Evolutionary conservation across 306 rosid genomes (phyloP).

Genomic region (Luffa acutangula): DNA sequence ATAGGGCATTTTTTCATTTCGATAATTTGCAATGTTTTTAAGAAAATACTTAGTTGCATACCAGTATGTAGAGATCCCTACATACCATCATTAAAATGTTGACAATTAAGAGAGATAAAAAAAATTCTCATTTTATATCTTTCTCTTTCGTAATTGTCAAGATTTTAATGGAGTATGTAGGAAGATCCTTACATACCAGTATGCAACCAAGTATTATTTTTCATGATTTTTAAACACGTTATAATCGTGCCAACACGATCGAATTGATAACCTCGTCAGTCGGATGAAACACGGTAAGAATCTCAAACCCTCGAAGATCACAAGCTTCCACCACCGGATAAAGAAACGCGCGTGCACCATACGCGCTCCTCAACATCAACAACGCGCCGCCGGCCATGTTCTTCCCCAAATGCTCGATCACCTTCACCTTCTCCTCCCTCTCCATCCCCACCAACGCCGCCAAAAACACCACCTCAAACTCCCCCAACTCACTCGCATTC

Average conservation of each 20-base stretch:
- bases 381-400: slow-evolving; percentile 56
- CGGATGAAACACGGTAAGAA: slow-evolving; percentile 73
- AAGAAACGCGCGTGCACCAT: slow-evolving; percentile 75
- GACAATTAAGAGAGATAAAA: too few species aligned
- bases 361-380: slow-evolving; percentile 75
- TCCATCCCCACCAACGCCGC: slow-evolving; percentile 88
- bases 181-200: too few species aligned
- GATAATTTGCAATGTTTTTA: too few species aligned
- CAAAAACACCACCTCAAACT: slow-evolving; percentile 55
- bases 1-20: too few species aligned
- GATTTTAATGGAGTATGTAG: too few species aligned
- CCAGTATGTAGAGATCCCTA: too few species aligned
- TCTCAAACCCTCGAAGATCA: slow-evolving; percentile 58
- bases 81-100: too few species aligned
- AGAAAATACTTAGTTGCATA: too few species aligned
- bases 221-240: not conserved
- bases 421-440: slow-evolving; percentile 35
- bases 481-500: slow-evolving; percentile 14
- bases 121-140: too few species aligned
- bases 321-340: slow-evolving; percentile 67
- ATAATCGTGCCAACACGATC: slow-evolving; percentile 16
- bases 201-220: too few species aligned
- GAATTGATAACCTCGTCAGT: slow-evolving; percentile 76
- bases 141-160: too few species aligned
- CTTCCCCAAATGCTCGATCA: slow-evolving; percentile 46